A percentile compares a stretch with the other conserved stretches of the same genome.
phyloP scores from a whole-genome alignment of 164 flowering plant genomes.

The Vitis labrusca region DNA sequence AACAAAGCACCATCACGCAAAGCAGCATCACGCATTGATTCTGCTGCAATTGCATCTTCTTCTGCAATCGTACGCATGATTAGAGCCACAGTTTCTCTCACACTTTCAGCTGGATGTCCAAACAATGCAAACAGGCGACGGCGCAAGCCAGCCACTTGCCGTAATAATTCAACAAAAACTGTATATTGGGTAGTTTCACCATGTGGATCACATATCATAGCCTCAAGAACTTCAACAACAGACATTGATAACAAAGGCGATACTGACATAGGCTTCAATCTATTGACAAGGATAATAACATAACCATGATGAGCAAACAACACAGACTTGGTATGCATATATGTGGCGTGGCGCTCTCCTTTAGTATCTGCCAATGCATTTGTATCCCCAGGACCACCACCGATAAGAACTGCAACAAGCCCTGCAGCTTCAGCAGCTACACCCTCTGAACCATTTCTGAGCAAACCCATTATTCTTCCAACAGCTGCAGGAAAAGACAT shows the following conservation, averaged over 20 bases:
- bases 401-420: conserved; percentile 84
- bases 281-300: conserved; percentile 72
- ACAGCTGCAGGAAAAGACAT: conserved; percentile 99
- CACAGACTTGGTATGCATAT: conserved; percentile 93
- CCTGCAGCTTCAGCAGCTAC: conserved; percentile 95
- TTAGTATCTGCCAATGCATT: conserved; percentile 69
- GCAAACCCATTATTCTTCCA: conserved; percentile 94
- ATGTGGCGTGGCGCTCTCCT: conserved; percentile 93
- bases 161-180: conserved; percentile 90
- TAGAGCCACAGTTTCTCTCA: conserved; percentile 93
- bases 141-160: conserved; percentile 90
- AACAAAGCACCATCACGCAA: conserved; percentile 95
- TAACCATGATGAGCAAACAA: conserved; percentile 74
- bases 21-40: conserved; percentile 99
- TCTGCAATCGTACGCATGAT: conserved; percentile 99
- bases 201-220: conserved; percentile 98
- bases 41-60: conserved; percentile 99
- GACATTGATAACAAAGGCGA: conserved; percentile 94
- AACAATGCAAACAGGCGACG: conserved; percentile 96
- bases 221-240: conserved; percentile 95
- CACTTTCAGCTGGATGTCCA: conserved; percentile 99
- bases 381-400: conserved; percentile 91
- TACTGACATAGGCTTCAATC: conserved; percentile 90
- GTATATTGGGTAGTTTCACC: conserved; percentile 93
- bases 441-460: conserved; percentile 98